Evolutionary conservation across 2,329 filamentous ascomycete species (phyloP).

Genomic region (Juglanconis juglandina): DNA sequence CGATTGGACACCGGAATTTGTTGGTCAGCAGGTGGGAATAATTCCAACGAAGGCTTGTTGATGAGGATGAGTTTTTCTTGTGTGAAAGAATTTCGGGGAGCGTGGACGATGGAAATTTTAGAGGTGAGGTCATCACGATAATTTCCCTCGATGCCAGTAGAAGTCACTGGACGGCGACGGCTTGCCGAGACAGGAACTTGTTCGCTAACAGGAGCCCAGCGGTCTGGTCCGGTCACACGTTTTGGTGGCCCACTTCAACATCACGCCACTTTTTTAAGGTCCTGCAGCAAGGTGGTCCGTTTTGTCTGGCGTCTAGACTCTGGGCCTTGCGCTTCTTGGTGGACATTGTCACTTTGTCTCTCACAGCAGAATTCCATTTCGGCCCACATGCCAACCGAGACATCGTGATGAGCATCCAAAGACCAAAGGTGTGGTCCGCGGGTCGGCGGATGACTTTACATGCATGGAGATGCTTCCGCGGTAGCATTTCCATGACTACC

Average conservation of each 20-base stretch:
- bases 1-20: not conserved
- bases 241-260: constrained; percentile 3
- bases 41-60: not conserved
- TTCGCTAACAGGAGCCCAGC: constrained; percentile 18
- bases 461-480: no score
- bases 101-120: not conserved
- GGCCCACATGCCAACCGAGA: no score
- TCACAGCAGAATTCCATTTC: not conserved
- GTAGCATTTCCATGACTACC: no score
- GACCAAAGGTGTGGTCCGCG: not conserved
- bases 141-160: constrained; percentile 20
- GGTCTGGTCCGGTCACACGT: constrained; percentile 24
- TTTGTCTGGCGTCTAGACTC: not conserved
- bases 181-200: not conserved
- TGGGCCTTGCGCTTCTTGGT: not conserved
- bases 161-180: not conserved
- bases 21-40: not conserved
- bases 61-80: not conserved
- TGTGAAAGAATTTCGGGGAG: not conserved
- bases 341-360: not conserved
- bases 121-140: constrained; percentile 19
- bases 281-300: constrained; percentile 13
- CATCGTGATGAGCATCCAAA: not conserved
- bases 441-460: no score
- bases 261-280: constrained; percentile 17